Evolutionary conservation across 139 green algal species (phyloP), one percentile per base, ranked within the genome.

Genomic region (Chlamydomonas eustigma): DNA sequence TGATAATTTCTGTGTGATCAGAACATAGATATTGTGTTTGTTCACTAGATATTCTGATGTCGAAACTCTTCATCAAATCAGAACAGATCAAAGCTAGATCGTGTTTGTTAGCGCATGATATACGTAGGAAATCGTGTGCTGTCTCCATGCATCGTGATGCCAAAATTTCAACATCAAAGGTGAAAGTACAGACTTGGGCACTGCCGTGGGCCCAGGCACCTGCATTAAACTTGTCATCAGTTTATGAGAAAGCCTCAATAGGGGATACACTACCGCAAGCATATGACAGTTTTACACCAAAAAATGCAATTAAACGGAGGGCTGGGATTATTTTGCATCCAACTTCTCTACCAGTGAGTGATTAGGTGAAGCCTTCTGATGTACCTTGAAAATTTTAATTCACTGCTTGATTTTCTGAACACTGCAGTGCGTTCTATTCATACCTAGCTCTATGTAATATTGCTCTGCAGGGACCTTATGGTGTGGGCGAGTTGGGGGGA

Each of bases 311-410:
- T 44, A 86, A 81, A 58, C 77, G 90, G 1, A 82, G 89, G 3
- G 88, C 90, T 4, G 94, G 94, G 50, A 80, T 98, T 31, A 86
- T 98, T n/a, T 73, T 98, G 64, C 94, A 98, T 68, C 94, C 94
- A 6, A 98, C 95, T 24, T 96, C 88, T 0, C 82, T 98, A 34
- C 95, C 94, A 30, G 90, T 69, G 66, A 51, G 39, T 58, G 44
- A 12, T 18, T 12, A 58, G 44, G 44, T 12, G 44, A 58, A 28
- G 44, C 12, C 44, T 58, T 58, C 44, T 28, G 44, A 18, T 58
- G 12, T 58, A 12, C 44, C 44, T 58, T 12, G 44, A 28, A 58
- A 18, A 28, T 12, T 58, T 12, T 58, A 18, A 18, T 58, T 28
- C 44, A 18, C 44, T 28, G 12, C 12, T 58, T 12, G 18, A 58